Evolutionary conservation across 352 stramenopile species (phyloP).

Genomic region (Globisporangium nagaii): DNA sequence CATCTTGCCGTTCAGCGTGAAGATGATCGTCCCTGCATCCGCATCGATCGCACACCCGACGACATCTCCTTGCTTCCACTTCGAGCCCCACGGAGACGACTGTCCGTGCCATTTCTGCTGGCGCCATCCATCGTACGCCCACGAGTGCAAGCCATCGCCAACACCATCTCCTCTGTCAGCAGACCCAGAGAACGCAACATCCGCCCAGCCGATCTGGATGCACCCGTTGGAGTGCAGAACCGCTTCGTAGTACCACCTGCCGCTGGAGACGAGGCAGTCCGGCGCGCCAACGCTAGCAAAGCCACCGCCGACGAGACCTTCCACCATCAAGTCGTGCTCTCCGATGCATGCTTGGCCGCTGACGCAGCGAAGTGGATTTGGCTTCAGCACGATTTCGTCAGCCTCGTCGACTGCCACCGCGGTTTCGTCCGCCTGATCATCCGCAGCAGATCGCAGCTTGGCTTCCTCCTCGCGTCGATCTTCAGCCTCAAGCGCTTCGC

Average conservation of each 20-base stretch:
- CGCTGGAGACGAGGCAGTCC: slow-evolving; percentile 71
- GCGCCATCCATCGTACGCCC: slow-evolving; percentile 91
- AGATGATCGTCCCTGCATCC: slow-evolving; percentile 86
- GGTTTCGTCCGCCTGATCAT: slow-evolving; percentile 24
- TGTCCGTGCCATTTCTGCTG: slow-evolving; percentile 89
- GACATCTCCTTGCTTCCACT: slow-evolving; percentile 91
- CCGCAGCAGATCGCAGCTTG: slow-evolving; percentile 31
- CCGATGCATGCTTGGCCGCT: slow-evolving; percentile 84
- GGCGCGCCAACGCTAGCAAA: slow-evolving; percentile 83
- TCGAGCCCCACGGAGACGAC: slow-evolving; percentile 81
- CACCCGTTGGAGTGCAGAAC: slow-evolving; percentile 89
- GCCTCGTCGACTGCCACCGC: slow-evolving; percentile 15
- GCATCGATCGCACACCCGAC: slow-evolving; percentile 87
- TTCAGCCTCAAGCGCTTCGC: slow-evolving; percentile 84
- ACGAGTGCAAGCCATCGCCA: slow-evolving; percentile 89
- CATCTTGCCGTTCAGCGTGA: slow-evolving; percentile 91
- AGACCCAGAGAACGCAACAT: slow-evolving; percentile 84
- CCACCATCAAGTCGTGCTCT: slow-evolving; percentile 79
- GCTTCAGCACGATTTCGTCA: slow-evolving; percentile 36
- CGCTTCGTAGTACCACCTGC: slow-evolving; percentile 92
- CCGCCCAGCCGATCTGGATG: slow-evolving; percentile 93
- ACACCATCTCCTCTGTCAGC: slow-evolving; percentile 89
- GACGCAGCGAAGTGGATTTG: slow-evolving; percentile 77
- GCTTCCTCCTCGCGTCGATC: slow-evolving; percentile 81
- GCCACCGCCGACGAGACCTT: slow-evolving; percentile 76